These are phyloP conservation scores for Pittosporum tobira DNA, from an alignment of 129 eudicot species.

Conservation along the genomic window DNA sequence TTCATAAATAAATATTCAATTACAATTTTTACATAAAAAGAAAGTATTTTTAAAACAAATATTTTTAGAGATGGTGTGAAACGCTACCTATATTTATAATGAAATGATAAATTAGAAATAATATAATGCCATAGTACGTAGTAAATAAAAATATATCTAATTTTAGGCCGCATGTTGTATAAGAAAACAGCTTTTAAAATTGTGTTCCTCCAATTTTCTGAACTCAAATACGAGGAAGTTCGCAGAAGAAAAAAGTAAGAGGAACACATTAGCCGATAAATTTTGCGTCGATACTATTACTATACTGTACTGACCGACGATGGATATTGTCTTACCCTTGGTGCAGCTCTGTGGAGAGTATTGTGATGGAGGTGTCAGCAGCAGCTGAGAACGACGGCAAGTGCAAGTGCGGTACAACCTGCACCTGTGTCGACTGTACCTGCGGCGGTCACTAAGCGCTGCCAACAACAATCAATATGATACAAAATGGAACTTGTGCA, in stretches of 20 bases:
- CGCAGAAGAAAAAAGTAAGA: neutral
- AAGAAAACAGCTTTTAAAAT: neutral
- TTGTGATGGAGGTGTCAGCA: conserved; percentile 27
- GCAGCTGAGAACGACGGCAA: conserved; percentile 47
- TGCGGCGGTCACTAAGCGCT: conserved; percentile 35
- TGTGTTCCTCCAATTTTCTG: neutral
- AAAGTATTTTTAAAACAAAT: too few species aligned
- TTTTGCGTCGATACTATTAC: neutral
- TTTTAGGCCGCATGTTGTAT: too few species aligned
- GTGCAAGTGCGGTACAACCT: conserved; percentile 62
- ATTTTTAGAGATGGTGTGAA: too few species aligned
- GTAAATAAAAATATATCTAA: too few species aligned
- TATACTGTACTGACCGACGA: neutral
- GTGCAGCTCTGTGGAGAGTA: conserved; percentile 40
- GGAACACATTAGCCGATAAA: neutral
- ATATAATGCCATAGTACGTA: too few species aligned
- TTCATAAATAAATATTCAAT: too few species aligned
- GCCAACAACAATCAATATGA: too few species aligned
- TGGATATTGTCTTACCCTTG: neutral
- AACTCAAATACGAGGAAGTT: neutral
- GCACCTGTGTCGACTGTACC: conserved; percentile 51
- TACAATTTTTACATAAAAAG: too few species aligned
- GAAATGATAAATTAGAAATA: too few species aligned
- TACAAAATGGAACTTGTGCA: conserved; percentile 3
- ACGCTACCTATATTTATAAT: too few species aligned